Base-by-base conservation (phyloP, 192 early-diverging fungal species). In the Paraglomus brasilianum region DNA sequence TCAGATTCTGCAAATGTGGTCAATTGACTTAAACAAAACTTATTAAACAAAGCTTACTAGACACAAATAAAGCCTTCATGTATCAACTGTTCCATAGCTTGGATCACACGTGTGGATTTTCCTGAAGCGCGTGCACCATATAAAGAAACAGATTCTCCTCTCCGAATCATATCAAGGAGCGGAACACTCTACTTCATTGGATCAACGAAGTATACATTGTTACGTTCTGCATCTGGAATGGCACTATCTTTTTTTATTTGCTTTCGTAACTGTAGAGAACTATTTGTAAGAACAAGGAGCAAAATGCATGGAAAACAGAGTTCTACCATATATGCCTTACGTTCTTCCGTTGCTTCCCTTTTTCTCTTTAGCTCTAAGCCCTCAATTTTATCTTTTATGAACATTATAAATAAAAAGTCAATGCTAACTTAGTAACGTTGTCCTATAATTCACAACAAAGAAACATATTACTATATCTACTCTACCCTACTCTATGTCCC, bases 81-180 rank as follows among this genome's bases (percentile, higher is more conserved):
- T 55, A 66, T 66, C 46, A 71, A 64, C n/a, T 63, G 48, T 6
- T 59, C 9, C 69, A 30, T 71, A 19, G 66, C 59, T 64, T 75
- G 59, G 15, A 53, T 19, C 17, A 75, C 65, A n/a, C 74, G 69
- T 8, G 74, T 70, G 60, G 70, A 75, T 36, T 75, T 75, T 5
- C 74, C 74, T n/a, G 74, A 75, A 49, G 70, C 74, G 45, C 74
- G 53, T 49, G 70, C 8, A 10, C 74, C 74, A 67, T 75, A 49
- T 40, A 75, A 30, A 30, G 61, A n/a, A 1, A 67, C 59, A 53
- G 71, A 71, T 19, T 59, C 41, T 51, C 69, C 62, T 21, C 42
- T 30, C 19, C 38, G 46, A 51, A 75, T 75, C 30, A 47, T 61
- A 17, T 75, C 50, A 48, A 75, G 43, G 39, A 75, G 63, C 56